Evolutionary conservation across 495 filamentous ascomycete species (phyloP), one percentile per base, ranked within the genome.

Genomic region (Aspergillus leporis): DNA sequence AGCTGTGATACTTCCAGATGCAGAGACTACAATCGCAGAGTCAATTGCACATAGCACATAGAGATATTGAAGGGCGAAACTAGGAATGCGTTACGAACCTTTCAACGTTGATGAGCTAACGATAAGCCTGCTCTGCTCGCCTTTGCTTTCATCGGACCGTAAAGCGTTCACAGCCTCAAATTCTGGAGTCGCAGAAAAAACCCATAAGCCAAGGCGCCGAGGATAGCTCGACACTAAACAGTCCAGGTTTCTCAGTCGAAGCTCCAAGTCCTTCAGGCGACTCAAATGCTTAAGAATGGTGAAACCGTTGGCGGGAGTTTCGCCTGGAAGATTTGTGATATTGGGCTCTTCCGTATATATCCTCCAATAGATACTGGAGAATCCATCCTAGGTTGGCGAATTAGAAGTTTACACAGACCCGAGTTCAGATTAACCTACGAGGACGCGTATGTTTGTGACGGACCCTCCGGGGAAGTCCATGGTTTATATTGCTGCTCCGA

Each of bases 401-500:
- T 76, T 61, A 75, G 61, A 62, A 51, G 47, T 58, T 48, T 41
- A 23, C 52, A 25, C 28, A 5, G 18, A 36, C 47, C 18, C 12
- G 14, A 52, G 23, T 34, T 12, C 38, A 52, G 53, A 59, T 36
- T 43, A 19, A 71, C 78, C 68, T 70, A 80, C 77, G 70, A 79
- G 73, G 47, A 73, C 68, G 70, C 74, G 71, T 59, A 79, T 69
- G 62, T 80, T 80, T 49, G 78, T 80, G 62, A 70, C 74, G 57
- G 71, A 74, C 59, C 70, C 69, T 61, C 74, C 75, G 55, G 76
- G 78, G 67, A 78, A 79, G 61, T 80, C 78, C 78, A 81, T 81
- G 61, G 56, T 78, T 76, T 64, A 71, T n/a, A 57, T 47, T 60
- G 65, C 65, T 63, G 61, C 66, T 61, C 58, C 43, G 50, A 60